phyloP scores from a whole-genome alignment of 2,329 filamentous ascomycete species.

The Pleomassaria siparia region DNA sequence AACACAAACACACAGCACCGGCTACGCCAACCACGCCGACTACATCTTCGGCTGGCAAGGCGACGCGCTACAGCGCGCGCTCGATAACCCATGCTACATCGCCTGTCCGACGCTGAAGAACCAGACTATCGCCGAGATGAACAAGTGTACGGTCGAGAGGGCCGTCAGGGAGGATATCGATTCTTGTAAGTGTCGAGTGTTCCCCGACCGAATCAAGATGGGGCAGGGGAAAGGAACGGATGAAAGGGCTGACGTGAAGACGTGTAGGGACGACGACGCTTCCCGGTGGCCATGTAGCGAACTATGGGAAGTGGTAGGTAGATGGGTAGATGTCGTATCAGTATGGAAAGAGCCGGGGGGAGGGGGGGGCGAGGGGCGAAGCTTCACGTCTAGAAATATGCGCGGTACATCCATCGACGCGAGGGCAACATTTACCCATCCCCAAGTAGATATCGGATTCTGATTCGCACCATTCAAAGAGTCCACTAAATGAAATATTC shows the following conservation, averaged over 20 bases:
- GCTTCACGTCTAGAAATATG: no score
- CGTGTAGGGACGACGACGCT: constrained; percentile 15
- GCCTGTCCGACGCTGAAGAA: constrained; percentile 48
- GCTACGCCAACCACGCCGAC: constrained; percentile 55
- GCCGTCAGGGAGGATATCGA: constrained; percentile 53
- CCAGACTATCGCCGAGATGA: constrained; percentile 50
- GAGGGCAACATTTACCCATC: no score
- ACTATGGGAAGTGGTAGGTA: constrained; percentile 14
- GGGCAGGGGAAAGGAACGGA: no score
- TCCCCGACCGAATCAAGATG: background rate
- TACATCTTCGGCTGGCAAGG: constrained; percentile 57
- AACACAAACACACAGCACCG: constrained; percentile 31
- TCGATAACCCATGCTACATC: constrained; percentile 39
- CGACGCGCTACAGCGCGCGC: constrained; percentile 48
- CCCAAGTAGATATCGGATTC: no score
- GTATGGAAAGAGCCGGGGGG: no score
- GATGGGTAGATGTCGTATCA: no score
- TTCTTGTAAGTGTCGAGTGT: constrained; percentile 25
- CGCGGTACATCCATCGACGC: no score
- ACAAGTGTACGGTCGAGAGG: constrained; percentile 50
- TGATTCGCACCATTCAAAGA: no score
- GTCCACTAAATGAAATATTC: no score
- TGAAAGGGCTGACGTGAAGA: no score
- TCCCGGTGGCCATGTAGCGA: constrained; percentile 18
- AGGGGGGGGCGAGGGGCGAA: no score